A percentile compares a stretch with the other conserved stretches of the same genome.
phyloP scores from a whole-genome alignment of 2,329 filamentous ascomycete species.

The Beauveria scarabaeidicola region DNA sequence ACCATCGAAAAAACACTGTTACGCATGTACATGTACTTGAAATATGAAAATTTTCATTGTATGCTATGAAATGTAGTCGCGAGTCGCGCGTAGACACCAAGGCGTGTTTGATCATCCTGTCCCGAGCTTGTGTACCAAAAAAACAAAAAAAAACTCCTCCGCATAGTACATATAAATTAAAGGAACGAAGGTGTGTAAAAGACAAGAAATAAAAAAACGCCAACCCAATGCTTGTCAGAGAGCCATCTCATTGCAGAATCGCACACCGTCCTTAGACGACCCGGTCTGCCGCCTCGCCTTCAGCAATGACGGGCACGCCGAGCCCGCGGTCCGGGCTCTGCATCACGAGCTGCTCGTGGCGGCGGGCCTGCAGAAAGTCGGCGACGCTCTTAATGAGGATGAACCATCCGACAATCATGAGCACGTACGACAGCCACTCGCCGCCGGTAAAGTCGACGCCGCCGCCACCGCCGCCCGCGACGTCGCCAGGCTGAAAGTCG shows the following conservation, averaged over 20 bases:
- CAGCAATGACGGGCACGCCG: constrained; percentile 75
- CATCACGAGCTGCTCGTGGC: constrained; percentile 87
- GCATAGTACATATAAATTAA: neutral
- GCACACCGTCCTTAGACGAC: constrained; percentile 48
- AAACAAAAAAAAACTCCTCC: constrained; percentile 1
- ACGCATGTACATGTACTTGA: neutral
- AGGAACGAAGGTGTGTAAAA: neutral
- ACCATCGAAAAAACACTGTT: neutral
- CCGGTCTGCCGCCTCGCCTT: constrained; percentile 70
- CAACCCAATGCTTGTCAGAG: constrained; percentile 1
- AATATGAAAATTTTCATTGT: constrained; percentile 4
- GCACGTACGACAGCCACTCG: constrained; percentile 82
- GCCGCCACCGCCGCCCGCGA: constrained; percentile 42
- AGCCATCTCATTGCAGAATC: too few species aligned
- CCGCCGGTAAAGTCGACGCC: constrained; percentile 56
- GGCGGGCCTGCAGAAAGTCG: constrained; percentile 78
- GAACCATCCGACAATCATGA: constrained; percentile 99
- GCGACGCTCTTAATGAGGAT: constrained; percentile 89
- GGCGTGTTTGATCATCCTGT: neutral
- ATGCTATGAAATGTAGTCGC: constrained; percentile 9
- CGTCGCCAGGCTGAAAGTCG: constrained; percentile 69
- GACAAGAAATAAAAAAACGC: neutral
- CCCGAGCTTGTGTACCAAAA: neutral
- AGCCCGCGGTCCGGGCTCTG: constrained; percentile 88
- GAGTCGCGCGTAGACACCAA: constrained; percentile 3